Evolutionary conservation across 257 asterid species (phyloP), one percentile per base, ranked within the genome.

Genomic region (Gentiana macrophylla): DNA sequence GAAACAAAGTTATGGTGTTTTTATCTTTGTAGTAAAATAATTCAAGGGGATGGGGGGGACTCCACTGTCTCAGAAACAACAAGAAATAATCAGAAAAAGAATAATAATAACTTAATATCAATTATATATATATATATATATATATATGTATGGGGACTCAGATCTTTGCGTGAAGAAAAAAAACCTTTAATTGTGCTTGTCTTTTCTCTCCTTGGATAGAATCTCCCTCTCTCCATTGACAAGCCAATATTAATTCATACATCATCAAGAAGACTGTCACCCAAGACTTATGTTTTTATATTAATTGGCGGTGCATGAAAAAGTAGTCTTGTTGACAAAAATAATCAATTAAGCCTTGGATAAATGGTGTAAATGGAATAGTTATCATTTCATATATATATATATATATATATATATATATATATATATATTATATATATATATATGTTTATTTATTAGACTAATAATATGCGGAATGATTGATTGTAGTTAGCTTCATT

Each of bases 141-240:
- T 41, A 41, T 5, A 41, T 64, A 10, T 52, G 49, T 56, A 71
- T 73, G 71, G 68, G 60, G 79, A 74, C 71, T 64, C 87, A 73
- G 86, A 89, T 85, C 82, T 85, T 85, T 77, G 80, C 76, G 85
- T 34, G 79, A 76, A 74, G 77, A 67, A 74, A 70, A 58, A 78
- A 73, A 70, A 72, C 62, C 24, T 24, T 24, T 24, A 24, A 24
- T 80, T 87, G 84, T 84, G 87, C 64, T 82, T 82, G 94, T 87
- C 94, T 74, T 68, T 78, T 1, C 81, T 84, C 84, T 70, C 63
- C 1, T 56, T 24, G 56, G 36, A 46, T 65, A 72, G 84, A 81
- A 72, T 79, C 81, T 81, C 74, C 56, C 59, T 74, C 79, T 77
- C 72, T 70, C 80, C 81, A 77, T 82, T 79, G 89, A 83, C 85